Conservation (phyloP, 2,329 filamentous ascomycete genomes). For the Paramyrothecium sp. region DNA sequence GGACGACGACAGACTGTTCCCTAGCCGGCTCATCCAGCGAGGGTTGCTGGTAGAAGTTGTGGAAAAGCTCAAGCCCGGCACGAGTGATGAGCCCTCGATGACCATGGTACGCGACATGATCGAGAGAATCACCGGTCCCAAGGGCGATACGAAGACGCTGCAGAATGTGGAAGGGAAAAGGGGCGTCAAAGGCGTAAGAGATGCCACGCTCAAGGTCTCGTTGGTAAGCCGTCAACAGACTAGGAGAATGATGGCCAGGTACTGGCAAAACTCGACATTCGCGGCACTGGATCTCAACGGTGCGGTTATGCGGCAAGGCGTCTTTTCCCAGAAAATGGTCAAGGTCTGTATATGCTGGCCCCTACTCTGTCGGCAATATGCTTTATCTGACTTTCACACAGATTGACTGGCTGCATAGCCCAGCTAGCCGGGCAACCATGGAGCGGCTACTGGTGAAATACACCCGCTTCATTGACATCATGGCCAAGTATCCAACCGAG, state of each 20-base stretch:
- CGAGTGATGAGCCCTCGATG: constrained; percentile 39
- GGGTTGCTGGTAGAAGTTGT: constrained; percentile 41
- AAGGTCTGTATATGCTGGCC: constrained; percentile 22
- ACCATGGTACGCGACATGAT: constrained; percentile 49
- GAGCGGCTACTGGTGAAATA: constrained; percentile 64
- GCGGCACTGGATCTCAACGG: constrained; percentile 66
- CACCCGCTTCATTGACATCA: constrained; percentile 59
- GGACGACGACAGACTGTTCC: constrained; percentile 42
- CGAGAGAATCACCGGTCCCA: constrained; percentile 28
- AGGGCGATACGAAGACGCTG: constrained; percentile 7
- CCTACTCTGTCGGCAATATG: background rate
- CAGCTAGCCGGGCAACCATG: constrained; percentile 63
- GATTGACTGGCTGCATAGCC: constrained; percentile 77
- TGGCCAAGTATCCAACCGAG: constrained; percentile 42
- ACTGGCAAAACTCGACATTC: constrained; percentile 65
- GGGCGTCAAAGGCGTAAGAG: background rate
- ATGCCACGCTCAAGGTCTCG: constrained; percentile 16
- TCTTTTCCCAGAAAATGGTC: constrained; percentile 72
- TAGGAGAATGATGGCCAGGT: constrained; percentile 67
- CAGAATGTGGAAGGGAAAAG: background rate
- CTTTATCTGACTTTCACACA: background rate
- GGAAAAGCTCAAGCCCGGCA: constrained; percentile 30
- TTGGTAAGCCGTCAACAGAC: background rate
- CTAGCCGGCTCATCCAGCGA: constrained; percentile 54
- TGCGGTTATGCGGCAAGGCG: constrained; percentile 64